phyloP scores from a whole-genome alignment of 202 grass and related monocot species.

The Panicum virgatum region DNA sequence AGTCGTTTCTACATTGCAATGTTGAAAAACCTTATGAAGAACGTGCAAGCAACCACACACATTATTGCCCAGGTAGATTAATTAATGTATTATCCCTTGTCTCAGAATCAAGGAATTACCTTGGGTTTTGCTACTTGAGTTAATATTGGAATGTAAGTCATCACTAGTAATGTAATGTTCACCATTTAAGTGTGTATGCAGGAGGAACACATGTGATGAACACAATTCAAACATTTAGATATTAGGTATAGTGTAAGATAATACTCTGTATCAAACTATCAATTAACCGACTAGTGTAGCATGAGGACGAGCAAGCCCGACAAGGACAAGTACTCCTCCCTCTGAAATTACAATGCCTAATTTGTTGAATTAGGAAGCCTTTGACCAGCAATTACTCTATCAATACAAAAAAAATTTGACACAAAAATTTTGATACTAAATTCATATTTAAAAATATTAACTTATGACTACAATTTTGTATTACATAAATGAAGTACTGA shows the following conservation, averaged over 20 bases:
- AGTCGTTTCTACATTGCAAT: neutral
- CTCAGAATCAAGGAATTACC: neutral
- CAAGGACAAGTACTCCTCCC: neutral
- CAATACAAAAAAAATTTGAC: neutral
- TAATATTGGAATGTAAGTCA: neutral
- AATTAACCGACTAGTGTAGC: neutral
- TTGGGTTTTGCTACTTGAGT: neutral
- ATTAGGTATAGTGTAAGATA: conserved; percentile 5
- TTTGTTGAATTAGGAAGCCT: neutral
- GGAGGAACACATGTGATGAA: neutral
- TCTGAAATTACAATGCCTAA: neutral
- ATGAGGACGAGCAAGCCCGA: neutral
- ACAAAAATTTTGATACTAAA: neutral
- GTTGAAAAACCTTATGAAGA: neutral
- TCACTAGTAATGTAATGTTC: neutral
- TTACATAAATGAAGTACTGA: neutral
- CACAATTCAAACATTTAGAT: neutral
- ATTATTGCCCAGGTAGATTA: neutral
- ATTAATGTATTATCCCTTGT: conserved; percentile 8
- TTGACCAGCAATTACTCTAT: neutral
- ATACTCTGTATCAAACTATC: neutral
- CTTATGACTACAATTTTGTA: neutral
- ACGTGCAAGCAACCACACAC: neutral
- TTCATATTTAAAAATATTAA: neutral
- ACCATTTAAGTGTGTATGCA: neutral